Conservation (phyloP, 495 filamentous ascomycete genomes). For the Staphylotrichum longicolle region DNA sequence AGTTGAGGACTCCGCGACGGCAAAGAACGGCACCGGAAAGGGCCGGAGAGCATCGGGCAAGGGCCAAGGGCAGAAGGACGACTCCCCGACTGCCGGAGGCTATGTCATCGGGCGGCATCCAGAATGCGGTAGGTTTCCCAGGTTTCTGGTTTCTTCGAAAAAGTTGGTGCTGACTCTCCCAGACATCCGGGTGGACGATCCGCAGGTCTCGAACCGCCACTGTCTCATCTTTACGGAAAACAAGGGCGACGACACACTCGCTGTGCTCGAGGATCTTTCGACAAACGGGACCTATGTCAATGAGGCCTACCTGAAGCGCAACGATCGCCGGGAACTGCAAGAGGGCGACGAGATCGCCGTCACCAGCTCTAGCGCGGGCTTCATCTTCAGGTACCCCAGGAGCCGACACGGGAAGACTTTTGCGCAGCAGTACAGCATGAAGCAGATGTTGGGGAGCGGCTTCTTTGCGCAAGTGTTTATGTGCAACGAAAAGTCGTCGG, state of each 20-base stretch:
- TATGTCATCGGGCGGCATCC: conserved; percentile 91
- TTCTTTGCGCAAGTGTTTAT: conserved; percentile 95
- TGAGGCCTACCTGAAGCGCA: conserved; percentile 84
- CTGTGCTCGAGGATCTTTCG: conserved; percentile 87
- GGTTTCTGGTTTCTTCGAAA: not conserved
- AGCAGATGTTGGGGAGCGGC: conserved; percentile 88
- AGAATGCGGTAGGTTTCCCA: conserved; percentile 74
- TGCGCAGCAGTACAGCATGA: conserved; percentile 76
- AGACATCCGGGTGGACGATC: conserved; percentile 78
- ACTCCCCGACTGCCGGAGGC: conserved; percentile 66
- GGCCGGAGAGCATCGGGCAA: conserved; percentile 43
- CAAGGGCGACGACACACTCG: conserved; percentile 71
- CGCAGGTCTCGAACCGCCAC: conserved; percentile 93
- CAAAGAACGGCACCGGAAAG: conserved; percentile 35
- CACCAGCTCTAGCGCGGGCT: conserved; percentile 68
- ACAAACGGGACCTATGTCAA: conserved; percentile 97
- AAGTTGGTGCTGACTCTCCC: conserved; percentile 22
- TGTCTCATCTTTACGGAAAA: conserved; percentile 88
- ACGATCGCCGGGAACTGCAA: conserved; percentile 81
- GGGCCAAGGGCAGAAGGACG: conserved; percentile 57
- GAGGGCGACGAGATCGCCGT: conserved; percentile 89
- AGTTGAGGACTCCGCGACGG: conserved; percentile 13
- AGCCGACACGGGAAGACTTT: conserved; percentile 74
- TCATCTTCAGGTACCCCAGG: conserved; percentile 85
- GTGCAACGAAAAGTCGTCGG: conserved; percentile 80